phyloP scores from a whole-genome alignment of 805 yeast species.

The Lipomyces kockii region DNA sequence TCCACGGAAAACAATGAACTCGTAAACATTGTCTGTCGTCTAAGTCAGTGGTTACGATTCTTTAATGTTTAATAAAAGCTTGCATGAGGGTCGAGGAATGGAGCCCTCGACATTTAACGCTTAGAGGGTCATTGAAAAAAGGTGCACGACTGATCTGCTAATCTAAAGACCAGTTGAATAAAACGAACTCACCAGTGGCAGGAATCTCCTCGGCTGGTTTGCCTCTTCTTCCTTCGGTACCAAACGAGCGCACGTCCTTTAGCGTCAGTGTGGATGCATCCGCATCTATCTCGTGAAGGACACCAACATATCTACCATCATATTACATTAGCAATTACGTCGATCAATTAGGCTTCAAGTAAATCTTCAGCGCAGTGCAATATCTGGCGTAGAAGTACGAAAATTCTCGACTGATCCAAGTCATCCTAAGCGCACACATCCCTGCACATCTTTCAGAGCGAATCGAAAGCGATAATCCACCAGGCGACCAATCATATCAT shows the following conservation, averaged over 20 bases:
- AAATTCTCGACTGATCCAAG: neutral
- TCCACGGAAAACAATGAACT: slow-evolving; percentile 83
- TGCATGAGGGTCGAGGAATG: neutral
- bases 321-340: neutral
- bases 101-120: too few species aligned
- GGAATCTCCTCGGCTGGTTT: slow-evolving; percentile 73
- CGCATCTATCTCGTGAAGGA: slow-evolving; percentile 84
- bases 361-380: neutral
- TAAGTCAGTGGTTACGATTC: neutral
- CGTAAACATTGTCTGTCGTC: slow-evolving; percentile 59
- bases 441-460: neutral
- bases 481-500: neutral
- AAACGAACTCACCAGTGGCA: slow-evolving; percentile 53
- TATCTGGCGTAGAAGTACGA: neutral
- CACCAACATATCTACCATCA: slow-evolving; percentile 74
- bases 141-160: neutral
- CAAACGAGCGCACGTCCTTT: slow-evolving; percentile 76
- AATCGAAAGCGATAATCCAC: neutral
- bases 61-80: too few species aligned
- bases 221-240: slow-evolving; percentile 85
- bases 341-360: neutral
- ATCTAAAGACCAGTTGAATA: neutral
- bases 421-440: neutral
- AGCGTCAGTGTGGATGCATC: slow-evolving; percentile 89
- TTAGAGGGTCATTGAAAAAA: neutral